phyloP scores from a whole-genome alignment of 2,329 filamentous ascomycete genomes.

The Venturia oleaginea region DNA sequence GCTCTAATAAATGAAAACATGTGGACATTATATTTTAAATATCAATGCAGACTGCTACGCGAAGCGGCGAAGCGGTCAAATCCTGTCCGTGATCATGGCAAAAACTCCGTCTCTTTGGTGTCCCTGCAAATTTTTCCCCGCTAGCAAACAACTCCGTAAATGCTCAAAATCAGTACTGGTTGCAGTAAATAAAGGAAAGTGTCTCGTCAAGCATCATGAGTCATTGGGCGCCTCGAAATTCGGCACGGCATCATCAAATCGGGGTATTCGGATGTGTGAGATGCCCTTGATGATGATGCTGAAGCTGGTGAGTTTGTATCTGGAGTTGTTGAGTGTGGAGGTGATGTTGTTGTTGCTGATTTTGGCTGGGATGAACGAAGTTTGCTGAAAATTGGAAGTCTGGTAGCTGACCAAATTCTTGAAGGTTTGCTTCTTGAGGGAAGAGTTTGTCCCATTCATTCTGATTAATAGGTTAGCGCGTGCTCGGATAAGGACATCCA shows the following conservation, averaged over 20 bases:
- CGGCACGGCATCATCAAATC: not conserved
- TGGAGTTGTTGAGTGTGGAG: not conserved
- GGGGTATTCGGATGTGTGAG: not conserved
- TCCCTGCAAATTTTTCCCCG: not conserved
- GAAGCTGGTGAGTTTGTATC: not conserved
- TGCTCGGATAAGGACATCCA: not conserved
- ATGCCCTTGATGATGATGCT: constrained; percentile 4
- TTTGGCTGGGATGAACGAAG: not conserved
- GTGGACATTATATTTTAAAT: no score
- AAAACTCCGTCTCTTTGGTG: not conserved
- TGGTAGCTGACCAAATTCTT: constrained; percentile 3
- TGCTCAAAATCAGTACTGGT: not conserved
- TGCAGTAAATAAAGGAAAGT: not conserved
- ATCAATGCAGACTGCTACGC: no score
- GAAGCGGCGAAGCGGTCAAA: no score
- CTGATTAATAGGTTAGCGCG: constrained; percentile 20
- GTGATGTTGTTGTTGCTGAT: not conserved
- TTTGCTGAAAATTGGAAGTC: constrained; percentile 10
- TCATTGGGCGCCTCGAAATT: not conserved
- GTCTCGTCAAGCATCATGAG: not conserved
- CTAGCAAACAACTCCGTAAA: not conserved
- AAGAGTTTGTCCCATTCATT: constrained; percentile 40
- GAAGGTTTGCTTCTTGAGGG: constrained; percentile 25
- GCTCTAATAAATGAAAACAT: no score
- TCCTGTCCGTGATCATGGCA: not conserved